Evolutionary conservation across 139 green algal species (phyloP).

Genomic region (Yamagishiella unicocca): DNA sequence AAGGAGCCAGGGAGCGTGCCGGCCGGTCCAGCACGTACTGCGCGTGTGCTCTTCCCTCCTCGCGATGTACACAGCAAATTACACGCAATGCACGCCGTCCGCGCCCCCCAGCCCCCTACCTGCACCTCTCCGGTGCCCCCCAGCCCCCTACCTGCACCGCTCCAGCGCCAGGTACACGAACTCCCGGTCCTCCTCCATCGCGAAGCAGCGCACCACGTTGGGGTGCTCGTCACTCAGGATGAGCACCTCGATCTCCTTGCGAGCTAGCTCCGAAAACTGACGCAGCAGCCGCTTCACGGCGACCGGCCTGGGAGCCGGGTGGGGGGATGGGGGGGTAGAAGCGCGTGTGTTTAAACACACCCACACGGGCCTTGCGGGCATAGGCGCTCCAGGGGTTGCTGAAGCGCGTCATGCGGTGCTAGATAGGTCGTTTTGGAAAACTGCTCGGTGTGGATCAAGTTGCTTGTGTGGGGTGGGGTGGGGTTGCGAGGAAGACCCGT

Average conservation of each 20-base stretch:
- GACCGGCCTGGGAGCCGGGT: slow-evolving; percentile 63
- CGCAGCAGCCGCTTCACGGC: slow-evolving; percentile 93
- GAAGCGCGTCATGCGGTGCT: no score
- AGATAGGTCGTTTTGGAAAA: no score
- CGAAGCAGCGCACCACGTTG: slow-evolving; percentile 93
- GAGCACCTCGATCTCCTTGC: slow-evolving; percentile 94
- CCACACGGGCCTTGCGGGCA: no score
- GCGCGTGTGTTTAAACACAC: background rate
- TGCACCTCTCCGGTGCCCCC: background rate
- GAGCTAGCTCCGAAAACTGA: slow-evolving; percentile 90
- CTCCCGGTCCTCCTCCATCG: slow-evolving; percentile 96
- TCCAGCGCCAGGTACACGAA: slow-evolving; percentile 99
- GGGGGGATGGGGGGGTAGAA: background rate
- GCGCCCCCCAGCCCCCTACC: background rate
- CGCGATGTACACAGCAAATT: no score
- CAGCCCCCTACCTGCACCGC: slow-evolving; percentile 66
- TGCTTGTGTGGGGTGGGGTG: no score
- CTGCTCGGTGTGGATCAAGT: no score
- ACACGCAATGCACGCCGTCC: no score
- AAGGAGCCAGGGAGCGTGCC: no score
- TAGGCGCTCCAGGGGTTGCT: no score
- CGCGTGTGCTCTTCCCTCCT: no score
- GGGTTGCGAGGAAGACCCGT: no score
- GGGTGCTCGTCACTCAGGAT: slow-evolving; percentile 96
- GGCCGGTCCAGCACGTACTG: no score